Evolutionary conservation across 2,329 filamentous ascomycete species (phyloP).

Genomic region (Catunica adiposa): DNA sequence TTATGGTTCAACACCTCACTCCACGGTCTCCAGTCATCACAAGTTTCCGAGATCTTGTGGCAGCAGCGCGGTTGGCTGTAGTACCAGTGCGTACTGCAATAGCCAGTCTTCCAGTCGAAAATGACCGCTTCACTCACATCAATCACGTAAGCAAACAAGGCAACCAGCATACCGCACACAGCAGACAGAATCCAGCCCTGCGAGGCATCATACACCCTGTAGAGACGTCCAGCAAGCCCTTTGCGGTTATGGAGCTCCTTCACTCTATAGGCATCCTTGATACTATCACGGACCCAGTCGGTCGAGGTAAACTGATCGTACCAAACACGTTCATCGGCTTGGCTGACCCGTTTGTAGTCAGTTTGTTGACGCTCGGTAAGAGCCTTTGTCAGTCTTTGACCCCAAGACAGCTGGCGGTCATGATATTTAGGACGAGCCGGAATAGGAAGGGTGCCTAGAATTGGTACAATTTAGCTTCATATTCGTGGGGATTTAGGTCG

Average conservation of each 20-base stretch:
- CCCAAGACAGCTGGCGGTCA: conserved; percentile 41
- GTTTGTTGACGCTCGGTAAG: conserved; percentile 37
- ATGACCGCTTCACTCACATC: conserved; percentile 72
- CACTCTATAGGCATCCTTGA: conserved; percentile 80
- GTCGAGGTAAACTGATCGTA: conserved; percentile 97
- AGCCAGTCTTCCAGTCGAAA: conserved; percentile 85
- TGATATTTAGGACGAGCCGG: conserved; percentile 28
- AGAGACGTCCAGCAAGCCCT: conserved; percentile 66
- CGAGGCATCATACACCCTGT: conserved; percentile 64
- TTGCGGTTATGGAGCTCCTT: conserved; percentile 67
- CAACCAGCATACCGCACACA: conserved; percentile 72
- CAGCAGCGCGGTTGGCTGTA: conserved; percentile 50
- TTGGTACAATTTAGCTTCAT: not conserved
- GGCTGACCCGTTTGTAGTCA: conserved; percentile 49
- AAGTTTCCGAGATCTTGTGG: conserved; percentile 31
- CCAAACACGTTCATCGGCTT: conserved; percentile 79
- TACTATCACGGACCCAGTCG: conserved; percentile 96
- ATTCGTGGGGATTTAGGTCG: not conserved
- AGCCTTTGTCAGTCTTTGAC: conserved; percentile 44
- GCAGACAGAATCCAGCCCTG: conserved; percentile 93
- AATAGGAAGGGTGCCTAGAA: not conserved
- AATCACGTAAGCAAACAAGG: conserved; percentile 72
- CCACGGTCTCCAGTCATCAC: conserved; percentile 42
- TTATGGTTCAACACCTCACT: conserved; percentile 30
- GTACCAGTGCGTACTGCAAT: conserved; percentile 58